Evolutionary conservation across 2,329 filamentous ascomycete genomes (phyloP).

Genomic region (Diaporthe amygdali): DNA sequence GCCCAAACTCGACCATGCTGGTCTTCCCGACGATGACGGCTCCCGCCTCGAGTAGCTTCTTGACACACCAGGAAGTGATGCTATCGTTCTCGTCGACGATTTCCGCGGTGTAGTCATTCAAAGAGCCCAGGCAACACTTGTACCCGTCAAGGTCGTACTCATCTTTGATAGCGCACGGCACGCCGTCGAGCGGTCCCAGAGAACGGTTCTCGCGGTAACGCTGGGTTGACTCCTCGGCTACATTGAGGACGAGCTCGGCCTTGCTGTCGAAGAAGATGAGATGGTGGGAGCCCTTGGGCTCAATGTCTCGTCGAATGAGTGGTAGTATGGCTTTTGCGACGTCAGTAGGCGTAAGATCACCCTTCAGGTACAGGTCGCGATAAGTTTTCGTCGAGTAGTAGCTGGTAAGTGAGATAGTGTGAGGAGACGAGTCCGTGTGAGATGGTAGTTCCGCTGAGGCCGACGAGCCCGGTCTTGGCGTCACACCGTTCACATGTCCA

Average conservation of each 20-base stretch:
- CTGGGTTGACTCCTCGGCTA: conserved; percentile 49
- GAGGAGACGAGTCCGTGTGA: not conserved
- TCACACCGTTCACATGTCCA: conserved; percentile 36
- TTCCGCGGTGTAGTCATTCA: conserved; percentile 61
- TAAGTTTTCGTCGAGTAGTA: conserved; percentile 56
- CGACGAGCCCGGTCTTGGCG: not conserved
- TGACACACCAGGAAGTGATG: conserved; percentile 71
- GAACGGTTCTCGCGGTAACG: conserved; percentile 59
- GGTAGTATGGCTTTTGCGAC: conserved; percentile 51
- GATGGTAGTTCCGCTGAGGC: conserved; percentile 13
- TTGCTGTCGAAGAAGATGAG: conserved; percentile 51
- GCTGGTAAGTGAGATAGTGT: conserved; percentile 23
- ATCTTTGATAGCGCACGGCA: conserved; percentile 78
- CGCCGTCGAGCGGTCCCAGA: conserved; percentile 71
- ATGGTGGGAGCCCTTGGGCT: conserved; percentile 44
- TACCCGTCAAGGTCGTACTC: conserved; percentile 80
- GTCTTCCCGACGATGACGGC: conserved; percentile 75
- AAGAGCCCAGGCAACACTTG: conserved; percentile 66
- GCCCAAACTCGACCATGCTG: conserved; percentile 78
- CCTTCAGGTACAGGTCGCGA: conserved; percentile 48
- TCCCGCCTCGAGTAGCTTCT: conserved; percentile 72
- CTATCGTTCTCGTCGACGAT: conserved; percentile 40
- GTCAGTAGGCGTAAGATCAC: conserved; percentile 50
- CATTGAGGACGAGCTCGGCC: conserved; percentile 44
- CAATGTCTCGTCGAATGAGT: conserved; percentile 46